phyloP scores from a whole-genome alignment of 331 rosid species.

The Malus hybrid region DNA sequence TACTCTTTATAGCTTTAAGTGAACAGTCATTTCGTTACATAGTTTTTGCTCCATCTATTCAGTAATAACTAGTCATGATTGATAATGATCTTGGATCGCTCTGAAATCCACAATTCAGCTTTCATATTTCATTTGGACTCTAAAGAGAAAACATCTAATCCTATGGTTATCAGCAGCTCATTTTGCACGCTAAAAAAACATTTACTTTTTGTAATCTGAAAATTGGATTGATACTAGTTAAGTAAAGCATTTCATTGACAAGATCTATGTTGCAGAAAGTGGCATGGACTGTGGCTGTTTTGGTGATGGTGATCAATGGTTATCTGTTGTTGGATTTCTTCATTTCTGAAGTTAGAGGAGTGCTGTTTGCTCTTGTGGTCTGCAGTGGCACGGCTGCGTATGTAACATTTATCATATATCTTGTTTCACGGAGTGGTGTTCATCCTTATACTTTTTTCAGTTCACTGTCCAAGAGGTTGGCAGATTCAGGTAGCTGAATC shows the following conservation, averaged over 20 bases:
- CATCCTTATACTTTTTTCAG: constrained; percentile 45
- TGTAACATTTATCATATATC: constrained; percentile 52
- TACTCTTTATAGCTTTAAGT: background rate
- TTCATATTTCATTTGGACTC: background rate
- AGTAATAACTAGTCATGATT: background rate
- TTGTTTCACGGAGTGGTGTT: constrained; percentile 44
- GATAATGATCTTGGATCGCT: background rate
- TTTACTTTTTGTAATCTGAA: background rate
- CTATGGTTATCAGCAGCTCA: background rate
- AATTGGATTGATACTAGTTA: background rate
- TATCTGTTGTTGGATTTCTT: constrained; percentile 70
- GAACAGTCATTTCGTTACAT: background rate
- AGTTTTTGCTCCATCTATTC: background rate
- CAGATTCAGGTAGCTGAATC: constrained; percentile 23
- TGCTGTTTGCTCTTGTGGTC: constrained; percentile 43
- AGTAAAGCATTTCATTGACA: background rate
- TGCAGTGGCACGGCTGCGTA: constrained; percentile 50
- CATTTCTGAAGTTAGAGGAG: constrained; percentile 52
- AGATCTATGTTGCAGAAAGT: constrained; percentile 43
- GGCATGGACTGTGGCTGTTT: constrained; percentile 77
- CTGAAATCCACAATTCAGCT: background rate
- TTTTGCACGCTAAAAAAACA: background rate
- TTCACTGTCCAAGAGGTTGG: constrained; percentile 39
- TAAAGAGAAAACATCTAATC: background rate
- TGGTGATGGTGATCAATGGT: constrained; percentile 73